Evolutionary conservation across 805 yeast species (phyloP).

Genomic region (Kodamaea fukazawae): DNA sequence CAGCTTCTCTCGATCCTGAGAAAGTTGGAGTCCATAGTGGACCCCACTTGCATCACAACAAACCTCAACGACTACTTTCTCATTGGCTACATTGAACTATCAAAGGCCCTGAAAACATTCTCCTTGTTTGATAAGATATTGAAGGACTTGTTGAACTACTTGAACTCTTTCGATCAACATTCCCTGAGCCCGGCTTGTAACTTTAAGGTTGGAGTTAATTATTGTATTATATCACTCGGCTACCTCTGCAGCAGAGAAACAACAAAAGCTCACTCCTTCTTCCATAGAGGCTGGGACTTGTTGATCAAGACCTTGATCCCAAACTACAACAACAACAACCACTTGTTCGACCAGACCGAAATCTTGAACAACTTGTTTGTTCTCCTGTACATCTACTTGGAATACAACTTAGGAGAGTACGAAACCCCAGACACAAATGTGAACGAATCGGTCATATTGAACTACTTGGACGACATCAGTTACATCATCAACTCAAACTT

Average conservation of each 20-base stretch:
- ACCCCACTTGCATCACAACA: slow-evolving; percentile 11
- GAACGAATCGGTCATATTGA: slow-evolving; percentile 47
- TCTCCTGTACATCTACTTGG: slow-evolving; percentile 42
- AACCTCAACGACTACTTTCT: slow-evolving; percentile 27
- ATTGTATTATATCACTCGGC: slow-evolving; percentile 47
- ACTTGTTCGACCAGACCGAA: slow-evolving; percentile 29
- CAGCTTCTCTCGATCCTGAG: slow-evolving; percentile 29
- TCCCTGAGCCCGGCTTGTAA: slow-evolving; percentile 19
- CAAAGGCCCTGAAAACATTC: slow-evolving; percentile 12
- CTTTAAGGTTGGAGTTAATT: slow-evolving; percentile 40
- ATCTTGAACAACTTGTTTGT: slow-evolving; percentile 47
- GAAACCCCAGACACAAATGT: slow-evolving; percentile 20
- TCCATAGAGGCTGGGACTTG: slow-evolving; percentile 47
- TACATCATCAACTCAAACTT: slow-evolving; percentile 40
- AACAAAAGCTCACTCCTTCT: slow-evolving; percentile 33
- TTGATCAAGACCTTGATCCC: slow-evolving; percentile 35
- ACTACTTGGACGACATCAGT: slow-evolving; percentile 48
- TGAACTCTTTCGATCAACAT: slow-evolving; percentile 18
- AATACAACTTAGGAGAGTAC: slow-evolving; percentile 30
- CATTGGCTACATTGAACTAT: slow-evolving; percentile 30
- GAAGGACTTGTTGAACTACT: slow-evolving; percentile 21
- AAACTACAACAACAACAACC: slow-evolving; percentile 28
- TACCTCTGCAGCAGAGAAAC: slow-evolving; percentile 24
- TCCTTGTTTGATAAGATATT: slow-evolving; percentile 20
- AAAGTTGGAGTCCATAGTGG: slow-evolving; percentile 20